Evolutionary conservation across 257 asterid species (phyloP).

Genomic region (Henckelia pumila): DNA sequence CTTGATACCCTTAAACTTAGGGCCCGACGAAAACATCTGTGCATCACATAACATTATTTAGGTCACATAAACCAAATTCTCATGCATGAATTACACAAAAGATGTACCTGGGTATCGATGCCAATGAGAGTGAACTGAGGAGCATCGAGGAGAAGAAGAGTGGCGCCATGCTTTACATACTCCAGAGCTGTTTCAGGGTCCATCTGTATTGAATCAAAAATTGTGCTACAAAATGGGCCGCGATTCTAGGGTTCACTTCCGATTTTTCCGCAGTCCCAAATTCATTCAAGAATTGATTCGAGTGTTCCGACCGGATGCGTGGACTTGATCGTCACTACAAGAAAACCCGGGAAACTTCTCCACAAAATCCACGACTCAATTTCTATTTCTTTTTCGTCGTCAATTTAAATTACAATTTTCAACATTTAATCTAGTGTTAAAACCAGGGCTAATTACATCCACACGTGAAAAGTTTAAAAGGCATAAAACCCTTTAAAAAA

Average conservation of each 20-base stretch:
- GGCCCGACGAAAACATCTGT: conserved; percentile 84
- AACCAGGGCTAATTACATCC: too few relatives aligned
- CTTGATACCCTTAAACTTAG: conserved; percentile 83
- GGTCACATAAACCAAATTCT: background rate
- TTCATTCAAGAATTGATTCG: background rate
- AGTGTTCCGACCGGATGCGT: background rate
- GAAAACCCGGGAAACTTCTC: too few relatives aligned
- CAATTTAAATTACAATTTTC: too few relatives aligned
- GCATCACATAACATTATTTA: conserved; percentile 21
- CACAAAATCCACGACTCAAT: too few relatives aligned
- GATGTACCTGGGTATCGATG: conserved; percentile 69
- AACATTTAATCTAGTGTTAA: too few relatives aligned
- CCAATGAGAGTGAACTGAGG: conserved; percentile 83
- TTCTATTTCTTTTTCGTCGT: too few relatives aligned
- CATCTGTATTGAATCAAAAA: conserved; percentile 30
- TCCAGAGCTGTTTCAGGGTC: conserved; percentile 67
- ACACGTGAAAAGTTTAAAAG: too few relatives aligned
- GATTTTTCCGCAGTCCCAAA: background rate
- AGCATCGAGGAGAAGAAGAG: conserved; percentile 78
- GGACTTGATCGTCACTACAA: background rate
- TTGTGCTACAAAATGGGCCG: background rate
- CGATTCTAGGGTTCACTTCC: background rate
- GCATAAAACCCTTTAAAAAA: too few relatives aligned
- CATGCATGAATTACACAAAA: background rate
- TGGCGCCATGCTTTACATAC: conserved; percentile 63